Base-by-base conservation (phyloP, 2,329 filamentous ascomycete species). In the Pseudocercospora vitis region DNA sequence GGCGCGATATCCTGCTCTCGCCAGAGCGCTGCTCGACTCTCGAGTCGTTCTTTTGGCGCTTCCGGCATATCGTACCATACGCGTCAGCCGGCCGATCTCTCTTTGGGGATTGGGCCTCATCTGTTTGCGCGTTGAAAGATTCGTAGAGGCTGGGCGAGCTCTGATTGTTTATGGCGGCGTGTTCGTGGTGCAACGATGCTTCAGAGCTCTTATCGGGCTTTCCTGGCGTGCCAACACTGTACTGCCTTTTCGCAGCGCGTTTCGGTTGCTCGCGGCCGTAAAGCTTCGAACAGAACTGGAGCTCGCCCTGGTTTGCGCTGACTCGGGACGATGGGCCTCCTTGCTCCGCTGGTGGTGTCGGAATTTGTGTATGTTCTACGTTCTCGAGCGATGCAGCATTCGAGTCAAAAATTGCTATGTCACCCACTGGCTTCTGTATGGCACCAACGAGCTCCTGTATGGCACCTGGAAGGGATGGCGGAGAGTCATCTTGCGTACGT, bases 241-340 rank as follows among this genome's bases (percentile, higher is more conserved):
- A 45, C 26, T 31, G 14, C 42, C 21, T 45, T 7, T 12, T 45
- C 4, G 42, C 42, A 11, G 24, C 42, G 6, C 42, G 42, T 19
- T 45, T 45, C 9, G 42, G 42, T 16, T 37, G 52, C 42, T 51
- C 52, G 7, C 52, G 48, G 26, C 52, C 52, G 28, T 47, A 55
- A 14, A 51, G 44, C 6, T 33, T 32, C 18, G 52, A 42, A 19
- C 23, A 45, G 42, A 45, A 45, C 6, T 45, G 42, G 7, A 45
- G 12, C 8, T 28, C 18, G 23, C 12, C 12, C n/a, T 18, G 8
- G 8, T 28, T 11, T 45, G 9, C 12, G n/a, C 26, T 45, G 42
- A 31, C 26, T 14, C 26, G 42, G 4, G 42, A 24, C 7, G 42
- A 29, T 19, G 18, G 16, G 12, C 12, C 23, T 9, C 6, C 11